phyloP scores from a whole-genome alignment of 2,329 filamentous ascomycete genomes.

The Pyrenochaeta sp. region DNA sequence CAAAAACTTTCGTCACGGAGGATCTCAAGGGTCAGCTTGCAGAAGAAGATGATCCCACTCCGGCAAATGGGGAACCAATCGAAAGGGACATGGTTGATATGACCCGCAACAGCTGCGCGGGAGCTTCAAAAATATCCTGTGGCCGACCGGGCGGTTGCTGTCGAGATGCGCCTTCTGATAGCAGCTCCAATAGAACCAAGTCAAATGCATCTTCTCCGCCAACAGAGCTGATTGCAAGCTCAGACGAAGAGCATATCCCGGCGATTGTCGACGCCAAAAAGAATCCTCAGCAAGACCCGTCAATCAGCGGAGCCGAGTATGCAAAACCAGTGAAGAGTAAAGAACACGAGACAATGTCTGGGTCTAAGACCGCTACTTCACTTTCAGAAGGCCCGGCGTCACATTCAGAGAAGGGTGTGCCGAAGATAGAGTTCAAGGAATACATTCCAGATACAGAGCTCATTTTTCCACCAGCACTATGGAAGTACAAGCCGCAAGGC shows the following conservation, averaged over 20 bases:
- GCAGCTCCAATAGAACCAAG: constrained; percentile 37
- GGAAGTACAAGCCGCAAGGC: constrained; percentile 80
- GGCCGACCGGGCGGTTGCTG: constrained; percentile 50
- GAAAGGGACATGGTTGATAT: constrained; percentile 38
- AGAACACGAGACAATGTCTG: constrained; percentile 27
- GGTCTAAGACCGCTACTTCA: constrained; percentile 62
- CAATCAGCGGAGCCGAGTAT: constrained; percentile 42
- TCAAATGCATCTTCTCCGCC: constrained; percentile 37
- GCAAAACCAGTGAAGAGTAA: constrained; percentile 48
- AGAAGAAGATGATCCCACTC: constrained; percentile 60
- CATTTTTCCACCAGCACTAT: constrained; percentile 87
- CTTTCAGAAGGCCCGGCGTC: constrained; percentile 50
- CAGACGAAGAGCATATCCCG: constrained; percentile 40
- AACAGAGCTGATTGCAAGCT: constrained; percentile 35
- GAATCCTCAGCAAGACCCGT: constrained; percentile 27
- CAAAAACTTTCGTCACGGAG: constrained; percentile 80
- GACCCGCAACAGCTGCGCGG: constrained; percentile 32
- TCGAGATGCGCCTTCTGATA: constrained; percentile 42
- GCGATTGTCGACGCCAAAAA: constrained; percentile 32
- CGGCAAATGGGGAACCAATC: constrained; percentile 48
- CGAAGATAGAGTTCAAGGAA: constrained; percentile 81
- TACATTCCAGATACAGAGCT: constrained; percentile 91
- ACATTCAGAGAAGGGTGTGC: constrained; percentile 60
- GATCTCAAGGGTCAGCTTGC: constrained; percentile 56
- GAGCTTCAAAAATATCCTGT: constrained; percentile 40